These are phyloP conservation scores for Schizopora paradoxa DNA, from an alignment of 1,284 basidiomycete species.

Conservation along the genomic window DNA sequence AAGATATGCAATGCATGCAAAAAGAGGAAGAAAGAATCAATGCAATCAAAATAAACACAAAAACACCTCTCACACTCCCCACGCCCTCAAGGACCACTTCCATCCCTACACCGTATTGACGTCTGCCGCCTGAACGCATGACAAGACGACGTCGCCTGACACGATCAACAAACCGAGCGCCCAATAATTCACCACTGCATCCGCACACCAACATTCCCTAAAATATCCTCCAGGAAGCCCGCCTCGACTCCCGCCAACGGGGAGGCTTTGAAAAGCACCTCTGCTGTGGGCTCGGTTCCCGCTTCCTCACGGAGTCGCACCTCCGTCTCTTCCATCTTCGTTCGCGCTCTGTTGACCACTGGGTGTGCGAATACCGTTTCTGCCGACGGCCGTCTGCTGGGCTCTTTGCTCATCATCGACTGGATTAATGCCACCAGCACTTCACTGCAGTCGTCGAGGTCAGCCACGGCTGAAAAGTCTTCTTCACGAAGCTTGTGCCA, in stretches of 20 bases:
- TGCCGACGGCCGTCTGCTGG: slow-evolving; percentile 55
- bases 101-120: too few species aligned
- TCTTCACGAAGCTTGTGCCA: slow-evolving; percentile 94
- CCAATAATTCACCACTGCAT: slow-evolving; percentile 16
- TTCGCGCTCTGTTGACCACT: slow-evolving; percentile 64
- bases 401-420: slow-evolving; percentile 76
- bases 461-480: slow-evolving; percentile 88
- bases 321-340: slow-evolving; percentile 53
- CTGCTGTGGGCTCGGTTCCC: slow-evolving; percentile 24
- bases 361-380: slow-evolving; percentile 57
- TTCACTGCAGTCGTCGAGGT: slow-evolving; percentile 53
- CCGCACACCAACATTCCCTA: slow-evolving; percentile 32
- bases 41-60: too few species aligned
- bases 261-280: slow-evolving; percentile 50
- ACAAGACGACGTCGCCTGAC: too few species aligned
- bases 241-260: slow-evolving; percentile 52
- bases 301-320: slow-evolving; percentile 35
- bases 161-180: too few species aligned
- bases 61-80: background rate
- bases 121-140: too few species aligned
- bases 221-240: slow-evolving; percentile 60
- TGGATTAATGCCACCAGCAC: slow-evolving; percentile 70
- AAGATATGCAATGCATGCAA: too few species aligned
- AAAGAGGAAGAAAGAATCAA: too few species aligned
- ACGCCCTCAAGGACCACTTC: background rate